Base-by-base conservation (phyloP, 1,284 basidiomycete genomes). In the Phellinidium pouzarii region DNA sequence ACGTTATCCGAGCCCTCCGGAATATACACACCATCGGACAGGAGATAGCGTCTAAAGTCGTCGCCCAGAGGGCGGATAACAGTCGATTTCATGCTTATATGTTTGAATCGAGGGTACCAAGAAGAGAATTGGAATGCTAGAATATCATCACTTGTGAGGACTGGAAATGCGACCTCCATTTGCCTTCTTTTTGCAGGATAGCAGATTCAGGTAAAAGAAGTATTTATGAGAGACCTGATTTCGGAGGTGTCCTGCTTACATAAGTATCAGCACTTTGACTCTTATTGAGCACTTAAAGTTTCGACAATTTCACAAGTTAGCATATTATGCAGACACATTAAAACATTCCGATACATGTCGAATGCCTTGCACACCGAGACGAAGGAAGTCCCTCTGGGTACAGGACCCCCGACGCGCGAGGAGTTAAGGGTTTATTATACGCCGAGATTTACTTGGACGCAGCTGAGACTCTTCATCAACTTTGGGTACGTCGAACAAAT, bases 91-190 rank as follows among this genome's bases (percentile, higher is more conserved):
- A 92, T 85, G 38, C 83, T 87, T 40, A 83, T 64, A 17, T 73
- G 71, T 20, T 82, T 73, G 65, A 93, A 94, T 4, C 65, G 67
- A 1, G 88, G 81, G 63, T 94, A 93, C 94, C 94, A 97, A 2
- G 80, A 77, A 2, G 90, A 92, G 62, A 94, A 92, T 58, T 92
- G 87, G 61, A 91, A 90, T 1, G 81, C 73, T 47, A 90, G 74
- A 51, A 92, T 72, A 63, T 84, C 75, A 12, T 70, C 62, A 7
- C 65, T 65, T 0, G 75, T 73, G 40, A 81, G 66, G 0, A 59
- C 50, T 3, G 86, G 85, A 62, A 87, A 85, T 25, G 76, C 60
- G 9, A 37, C 42, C 40, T 40, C 3, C 45, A 47, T 47, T 38
- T 40, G 14, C 3, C 8, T 40, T 40, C 37, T 3, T 34, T 34